Evolutionary conservation across 768 basidiomycete genomes (phyloP), one percentile per base, ranked within the genome.

Genomic region (Mycena pura): DNA sequence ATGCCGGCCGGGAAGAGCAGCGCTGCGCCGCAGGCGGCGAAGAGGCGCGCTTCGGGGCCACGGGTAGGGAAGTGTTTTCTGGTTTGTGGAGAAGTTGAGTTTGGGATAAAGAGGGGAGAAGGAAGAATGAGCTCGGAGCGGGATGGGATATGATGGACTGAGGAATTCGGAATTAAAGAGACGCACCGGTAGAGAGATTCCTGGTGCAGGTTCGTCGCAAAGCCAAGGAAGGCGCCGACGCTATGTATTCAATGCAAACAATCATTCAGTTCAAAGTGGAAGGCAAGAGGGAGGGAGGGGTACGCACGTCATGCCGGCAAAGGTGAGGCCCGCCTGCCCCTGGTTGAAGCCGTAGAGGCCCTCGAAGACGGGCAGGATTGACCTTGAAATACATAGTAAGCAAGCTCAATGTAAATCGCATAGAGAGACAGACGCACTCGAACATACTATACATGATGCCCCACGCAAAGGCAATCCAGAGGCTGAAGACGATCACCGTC

Each of bases 401-500:
- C 22, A 4, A 46, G 32, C 32, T 29, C 8, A 36, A n/a, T 40
- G 41, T 55, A 41, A 49, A 49, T 36, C 29, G 40, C 19, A 15
- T 3, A 25, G 14, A 39, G 32, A 40, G 28, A 44, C 21, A 31
- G 31, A 59, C 78, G 49, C 50, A 84, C 82, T 83, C 81, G 17
- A 86, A 76, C 64, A 88, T 73, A 41, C 81, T 81, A 63, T 81
- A 60, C 58, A 60, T 36, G 25, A 60, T 51, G 0, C 86, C 86
- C 86, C 86, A 88, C 0, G 77, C 77, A 46, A 87, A 79, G 66
- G 77, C 78, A 24, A 80, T 69, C 82, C 81, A 82, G 25, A 82
- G 63, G 17, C 46, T 57, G 43, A 60, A 60, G 79, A 83, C 64
- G n/a, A 45, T 17, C n/a, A 52, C 39, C 21, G 49, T 52, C 27